These are phyloP conservation scores for Didymella arachidicola DNA, from an alignment of 2,329 filamentous ascomycete genomes.

Conservation along the genomic window DNA sequence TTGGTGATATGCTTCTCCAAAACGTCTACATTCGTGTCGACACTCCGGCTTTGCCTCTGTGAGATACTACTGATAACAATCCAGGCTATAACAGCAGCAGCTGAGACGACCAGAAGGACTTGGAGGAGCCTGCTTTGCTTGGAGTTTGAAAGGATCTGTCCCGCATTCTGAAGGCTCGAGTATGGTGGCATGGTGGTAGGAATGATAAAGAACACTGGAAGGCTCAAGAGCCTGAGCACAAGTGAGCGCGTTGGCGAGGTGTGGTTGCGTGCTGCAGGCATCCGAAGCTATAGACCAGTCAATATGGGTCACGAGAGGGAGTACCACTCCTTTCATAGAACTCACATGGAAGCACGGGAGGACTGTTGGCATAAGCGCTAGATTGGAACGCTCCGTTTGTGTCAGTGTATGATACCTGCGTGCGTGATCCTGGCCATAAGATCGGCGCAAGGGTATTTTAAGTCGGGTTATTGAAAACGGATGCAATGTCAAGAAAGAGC, in stretches of 20 bases:
- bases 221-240: constrained; percentile 26
- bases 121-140: background rate
- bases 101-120: background rate
- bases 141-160: background rate
- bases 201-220: constrained; percentile 23
- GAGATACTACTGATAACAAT: background rate
- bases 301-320: constrained; percentile 30
- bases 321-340: constrained; percentile 43
- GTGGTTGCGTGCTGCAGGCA: constrained; percentile 41
- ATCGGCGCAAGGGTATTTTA: constrained; percentile 46
- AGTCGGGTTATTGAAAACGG: constrained; percentile 25
- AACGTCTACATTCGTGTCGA: background rate
- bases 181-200: constrained; percentile 43
- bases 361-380: constrained; percentile 49
- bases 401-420: constrained; percentile 38
- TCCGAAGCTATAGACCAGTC: constrained; percentile 41
- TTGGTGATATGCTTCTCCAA: constrained; percentile 4
- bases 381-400: constrained; percentile 32
- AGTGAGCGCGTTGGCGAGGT: constrained; percentile 37
- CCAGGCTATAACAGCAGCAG: background rate
- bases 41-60: constrained; percentile 5
- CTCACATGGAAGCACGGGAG: constrained; percentile 43
- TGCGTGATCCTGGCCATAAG: constrained; percentile 32
- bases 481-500: constrained; percentile 29
- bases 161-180: background rate